Conservation (phyloP, 306 rosid genomes). For the Glycine soja region DNA sequence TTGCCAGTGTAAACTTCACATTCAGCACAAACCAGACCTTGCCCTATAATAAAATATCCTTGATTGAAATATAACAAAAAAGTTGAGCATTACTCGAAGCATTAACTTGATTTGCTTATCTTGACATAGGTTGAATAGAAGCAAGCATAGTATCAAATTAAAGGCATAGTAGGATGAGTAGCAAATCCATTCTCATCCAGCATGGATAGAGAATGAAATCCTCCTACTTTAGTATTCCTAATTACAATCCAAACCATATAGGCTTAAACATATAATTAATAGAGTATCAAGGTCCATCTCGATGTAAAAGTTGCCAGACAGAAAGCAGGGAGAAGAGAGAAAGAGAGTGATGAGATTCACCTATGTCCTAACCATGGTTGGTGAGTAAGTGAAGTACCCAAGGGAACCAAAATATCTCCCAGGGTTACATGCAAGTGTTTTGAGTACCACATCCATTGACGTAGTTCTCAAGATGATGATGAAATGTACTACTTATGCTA, state of each 20-base stretch:
- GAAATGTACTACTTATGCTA: constrained; percentile 40
- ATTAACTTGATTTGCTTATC: constrained; percentile 39
- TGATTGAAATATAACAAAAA: constrained; percentile 25
- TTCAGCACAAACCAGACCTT: constrained; percentile 20
- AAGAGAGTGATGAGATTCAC: constrained; percentile 61
- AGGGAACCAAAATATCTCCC: constrained; percentile 99
- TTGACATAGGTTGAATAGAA: constrained; percentile 36
- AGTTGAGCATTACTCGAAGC: constrained; percentile 38
- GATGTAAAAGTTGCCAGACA: constrained; percentile 52
- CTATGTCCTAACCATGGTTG: constrained; percentile 99
- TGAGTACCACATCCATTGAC: constrained; percentile 82
- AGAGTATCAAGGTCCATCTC: constrained; percentile 70
- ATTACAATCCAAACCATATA: constrained; percentile 75
- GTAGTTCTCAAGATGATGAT: constrained; percentile 76
- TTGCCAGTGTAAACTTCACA: neutral
- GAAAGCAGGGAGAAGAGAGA: constrained; percentile 32
- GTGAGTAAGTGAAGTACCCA: constrained; percentile 83
- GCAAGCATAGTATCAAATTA: constrained; percentile 53
- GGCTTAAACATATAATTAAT: constrained; percentile 64
- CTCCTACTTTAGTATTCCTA: constrained; percentile 61
- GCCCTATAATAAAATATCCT: constrained; percentile 16
- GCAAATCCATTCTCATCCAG: constrained; percentile 64
- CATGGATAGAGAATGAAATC: constrained; percentile 59
- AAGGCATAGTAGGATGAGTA: constrained; percentile 58
- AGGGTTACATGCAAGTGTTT: constrained; percentile 81